Conservation (phyloP, 805 yeast species). For the Pichia californica region DNA sequence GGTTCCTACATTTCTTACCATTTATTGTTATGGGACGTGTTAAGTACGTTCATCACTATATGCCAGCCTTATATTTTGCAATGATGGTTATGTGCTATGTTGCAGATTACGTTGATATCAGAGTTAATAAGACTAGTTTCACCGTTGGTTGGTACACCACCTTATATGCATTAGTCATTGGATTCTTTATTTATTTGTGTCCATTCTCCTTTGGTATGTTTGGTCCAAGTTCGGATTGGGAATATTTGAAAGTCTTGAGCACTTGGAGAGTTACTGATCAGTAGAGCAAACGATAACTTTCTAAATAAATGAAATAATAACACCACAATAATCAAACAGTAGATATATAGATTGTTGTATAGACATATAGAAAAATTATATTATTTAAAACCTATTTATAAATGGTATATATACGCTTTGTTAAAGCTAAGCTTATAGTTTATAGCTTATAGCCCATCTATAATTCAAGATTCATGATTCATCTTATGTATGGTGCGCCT, state of each 20-base stretch:
- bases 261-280: slow-evolving; percentile 42
- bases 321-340: not conserved
- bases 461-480: too few relatives aligned
- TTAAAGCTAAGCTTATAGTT: too few relatives aligned
- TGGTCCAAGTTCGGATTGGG: slow-evolving; percentile 43
- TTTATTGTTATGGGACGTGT: slow-evolving; percentile 94
- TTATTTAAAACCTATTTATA: too few relatives aligned
- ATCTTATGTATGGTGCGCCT: too few relatives aligned
- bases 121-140: slow-evolving; percentile 18
- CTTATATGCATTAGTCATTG: slow-evolving; percentile 47
- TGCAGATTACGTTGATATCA: slow-evolving; percentile 35
- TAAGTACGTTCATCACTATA: slow-evolving; percentile 92
- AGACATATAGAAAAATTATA: too few relatives aligned
- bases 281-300: too few relatives aligned
- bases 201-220: slow-evolving; percentile 81
- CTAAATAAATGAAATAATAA: not conserved
- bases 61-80: slow-evolving; percentile 94
- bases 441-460: too few relatives aligned
- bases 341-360: not conserved
- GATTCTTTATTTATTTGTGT: slow-evolving; percentile 51
- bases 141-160: slow-evolving; percentile 34
- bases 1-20: slow-evolving; percentile 86
- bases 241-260: slow-evolving; percentile 45
- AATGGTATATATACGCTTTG: too few relatives aligned
- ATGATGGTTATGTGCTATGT: slow-evolving; percentile 65